Percentiles rank a stretch among this genome's conserved stretches.
phyloP scores from a whole-genome alignment of 257 asterid genomes.

The Penstemon davidsonii region DNA sequence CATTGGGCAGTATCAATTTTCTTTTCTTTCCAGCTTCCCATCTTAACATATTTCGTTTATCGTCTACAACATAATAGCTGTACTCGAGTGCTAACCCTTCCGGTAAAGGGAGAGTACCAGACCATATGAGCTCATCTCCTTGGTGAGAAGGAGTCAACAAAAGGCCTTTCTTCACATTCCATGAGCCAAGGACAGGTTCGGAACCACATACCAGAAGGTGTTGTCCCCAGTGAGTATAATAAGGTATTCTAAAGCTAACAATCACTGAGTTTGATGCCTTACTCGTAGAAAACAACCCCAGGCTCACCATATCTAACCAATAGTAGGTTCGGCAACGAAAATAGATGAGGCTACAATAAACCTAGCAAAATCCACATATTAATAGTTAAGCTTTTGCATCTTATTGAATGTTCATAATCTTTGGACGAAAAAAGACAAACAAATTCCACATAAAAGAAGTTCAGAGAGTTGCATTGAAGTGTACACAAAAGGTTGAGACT shows the following conservation, averaged over 20 bases:
- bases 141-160: slow-evolving; percentile 74
- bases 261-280: slow-evolving; percentile 57
- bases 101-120: slow-evolving; percentile 61
- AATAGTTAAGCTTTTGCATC: background rate
- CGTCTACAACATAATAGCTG: slow-evolving; percentile 90
- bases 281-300: slow-evolving; percentile 48
- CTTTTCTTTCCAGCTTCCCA: slow-evolving; percentile 84
- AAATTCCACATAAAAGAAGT: slow-evolving; percentile 6
- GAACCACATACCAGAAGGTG: slow-evolving; percentile 84
- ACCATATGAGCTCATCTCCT: slow-evolving; percentile 89
- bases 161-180: slow-evolving; percentile 91
- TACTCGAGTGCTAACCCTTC: slow-evolving; percentile 64
- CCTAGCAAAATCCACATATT: slow-evolving; percentile 18
- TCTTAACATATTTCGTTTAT: slow-evolving; percentile 64
- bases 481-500: too few species aligned
- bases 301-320: slow-evolving; percentile 54
- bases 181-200: slow-evolving; percentile 76
- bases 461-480: slow-evolving; percentile 11
- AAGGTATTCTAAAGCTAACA: slow-evolving; percentile 77
- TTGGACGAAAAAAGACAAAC: background rate
- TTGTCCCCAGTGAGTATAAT: slow-evolving; percentile 92
- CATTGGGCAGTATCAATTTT: slow-evolving; percentile 60
- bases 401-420: slow-evolving; percentile 20
- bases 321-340: slow-evolving; percentile 11
- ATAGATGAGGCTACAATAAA: slow-evolving; percentile 22